Percentiles rank a stretch among this genome's conserved stretches.
These are phyloP conservation scores for Conoideocrella luteorostrata DNA, from an alignment of 2,329 filamentous ascomycete genomes.

Conservation along the genomic window DNA sequence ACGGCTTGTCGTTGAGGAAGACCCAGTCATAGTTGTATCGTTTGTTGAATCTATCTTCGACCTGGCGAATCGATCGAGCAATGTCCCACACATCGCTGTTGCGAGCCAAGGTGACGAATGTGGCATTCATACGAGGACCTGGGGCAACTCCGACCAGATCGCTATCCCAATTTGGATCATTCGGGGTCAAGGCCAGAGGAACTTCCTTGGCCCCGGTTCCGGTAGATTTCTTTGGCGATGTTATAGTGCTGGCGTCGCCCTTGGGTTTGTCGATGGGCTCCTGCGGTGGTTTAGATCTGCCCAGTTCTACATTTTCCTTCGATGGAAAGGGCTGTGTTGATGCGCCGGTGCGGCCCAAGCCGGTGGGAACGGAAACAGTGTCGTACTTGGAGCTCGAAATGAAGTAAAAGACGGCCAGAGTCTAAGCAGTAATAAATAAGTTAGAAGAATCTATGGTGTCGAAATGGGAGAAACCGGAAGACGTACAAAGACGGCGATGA, in stretches of 20 bases:
- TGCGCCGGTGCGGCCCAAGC: neutral
- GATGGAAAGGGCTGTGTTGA: neutral
- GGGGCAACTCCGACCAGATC: slow-evolving; percentile 46
- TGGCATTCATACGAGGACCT: slow-evolving; percentile 85
- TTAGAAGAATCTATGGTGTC: neutral
- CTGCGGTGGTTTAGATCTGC: slow-evolving; percentile 2
- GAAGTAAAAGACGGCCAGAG: slow-evolving; percentile 73
- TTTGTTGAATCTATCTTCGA: slow-evolving; percentile 97
- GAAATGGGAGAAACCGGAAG: neutral
- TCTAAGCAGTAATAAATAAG: slow-evolving; percentile 28
- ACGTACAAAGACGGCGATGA: slow-evolving; percentile 79
- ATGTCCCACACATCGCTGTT: slow-evolving; percentile 97
- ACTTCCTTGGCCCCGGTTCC: slow-evolving; percentile 27
- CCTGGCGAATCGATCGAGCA: slow-evolving; percentile 86
- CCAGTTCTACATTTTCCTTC: neutral
- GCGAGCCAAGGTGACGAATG: slow-evolving; percentile 90
- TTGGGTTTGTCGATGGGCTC: slow-evolving; percentile 13
- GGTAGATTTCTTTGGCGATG: slow-evolving; percentile 17
- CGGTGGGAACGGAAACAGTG: slow-evolving; percentile 23
- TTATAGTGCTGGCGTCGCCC: slow-evolving; percentile 17
- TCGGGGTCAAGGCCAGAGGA: slow-evolving; percentile 47
- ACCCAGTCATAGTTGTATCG: slow-evolving; percentile 99
- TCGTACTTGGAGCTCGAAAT: slow-evolving; percentile 56
- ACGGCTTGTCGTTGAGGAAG: slow-evolving; percentile 93
- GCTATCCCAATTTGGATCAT: slow-evolving; percentile 45